phyloP scores from a whole-genome alignment of 2,329 filamentous ascomycete genomes.

The Alternaria incomplexa region DNA sequence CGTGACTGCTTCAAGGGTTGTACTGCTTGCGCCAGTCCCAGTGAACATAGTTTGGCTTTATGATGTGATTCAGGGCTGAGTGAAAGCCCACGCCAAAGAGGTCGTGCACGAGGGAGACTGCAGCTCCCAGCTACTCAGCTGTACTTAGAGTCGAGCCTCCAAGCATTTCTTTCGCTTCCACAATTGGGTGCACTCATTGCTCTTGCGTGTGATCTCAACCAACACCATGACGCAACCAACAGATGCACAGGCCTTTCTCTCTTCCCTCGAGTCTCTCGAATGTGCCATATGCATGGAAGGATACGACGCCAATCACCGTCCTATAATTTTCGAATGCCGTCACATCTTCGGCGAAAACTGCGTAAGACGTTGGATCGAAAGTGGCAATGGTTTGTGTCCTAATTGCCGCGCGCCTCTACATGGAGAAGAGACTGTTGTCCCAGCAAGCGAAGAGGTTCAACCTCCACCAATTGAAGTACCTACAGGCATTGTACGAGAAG shows the following conservation, averaged over 20 bases:
- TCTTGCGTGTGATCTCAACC: background rate
- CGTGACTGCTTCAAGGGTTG: background rate
- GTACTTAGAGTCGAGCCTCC: background rate
- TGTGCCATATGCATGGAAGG: constrained; percentile 3
- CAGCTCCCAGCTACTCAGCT: background rate
- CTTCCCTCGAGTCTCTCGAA: background rate
- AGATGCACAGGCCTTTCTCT: background rate
- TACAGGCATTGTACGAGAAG: background rate
- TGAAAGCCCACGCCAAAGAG: background rate
- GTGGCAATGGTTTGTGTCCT: background rate
- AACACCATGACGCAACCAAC: background rate
- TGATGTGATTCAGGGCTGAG: background rate
- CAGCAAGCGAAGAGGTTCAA: background rate
- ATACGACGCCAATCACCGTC: background rate
- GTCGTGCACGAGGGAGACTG: background rate
- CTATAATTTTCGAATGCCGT: background rate
- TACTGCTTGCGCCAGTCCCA: background rate
- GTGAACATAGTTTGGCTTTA: background rate
- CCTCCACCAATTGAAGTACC: background rate
- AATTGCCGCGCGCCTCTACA: background rate
- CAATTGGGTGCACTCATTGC: background rate
- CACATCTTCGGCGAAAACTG: constrained; percentile 5
- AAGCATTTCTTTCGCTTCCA: background rate
- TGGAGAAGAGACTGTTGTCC: background rate
- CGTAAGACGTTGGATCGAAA: background rate